Base-by-base conservation (phyloP, 306 rosid species). In the Vicia sativa region DNA sequence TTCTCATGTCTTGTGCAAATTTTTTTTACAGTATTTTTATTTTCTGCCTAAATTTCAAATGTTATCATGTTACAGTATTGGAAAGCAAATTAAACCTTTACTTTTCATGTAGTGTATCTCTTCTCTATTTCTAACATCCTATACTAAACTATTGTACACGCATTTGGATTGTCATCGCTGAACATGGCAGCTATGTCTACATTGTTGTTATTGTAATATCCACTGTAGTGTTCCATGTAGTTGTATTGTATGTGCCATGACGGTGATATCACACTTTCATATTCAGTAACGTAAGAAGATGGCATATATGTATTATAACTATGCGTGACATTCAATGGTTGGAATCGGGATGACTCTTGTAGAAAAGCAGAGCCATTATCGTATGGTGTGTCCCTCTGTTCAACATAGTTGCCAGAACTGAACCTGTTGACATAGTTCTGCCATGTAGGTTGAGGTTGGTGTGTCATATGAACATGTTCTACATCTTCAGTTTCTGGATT, bases 111-210 rank as follows among this genome's bases (percentile, higher is more conserved):
- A 29, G 28, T 19, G 67, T 13, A 50, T 54, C 4, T n/a, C 59
- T 53, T 11, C 34, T 53, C 14, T 53, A 11, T 23, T 14, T 53
- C 35, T 52, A 31, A 14, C 21, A 8, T 60, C 25, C 71, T 81
- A 6, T 29, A 85, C 75, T 83, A 90, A 70, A 88, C 83, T 78
- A 90, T 71, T n/a, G 63, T 58, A 76, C 97, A 93, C n/a, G 97
- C 95, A 65, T 93, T 90, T 0, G 97, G 99, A 82, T 93, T 90
- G 80, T 93, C 97, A 50, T 93, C 97, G 31, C 96, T 93, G 79
- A 93, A 93, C 56, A 93, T 77, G 54, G 92, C 87, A 35, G 80
- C 78, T 61, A 93, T 75, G 70, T 78, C 80, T 18, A 86, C 90
- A 55, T 70, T 78, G 39, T 62, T 53, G 54, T 66, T 72, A 28